Conservation (phyloP, 208 protist genomes). For the Chromosphaera perkinsii region DNA sequence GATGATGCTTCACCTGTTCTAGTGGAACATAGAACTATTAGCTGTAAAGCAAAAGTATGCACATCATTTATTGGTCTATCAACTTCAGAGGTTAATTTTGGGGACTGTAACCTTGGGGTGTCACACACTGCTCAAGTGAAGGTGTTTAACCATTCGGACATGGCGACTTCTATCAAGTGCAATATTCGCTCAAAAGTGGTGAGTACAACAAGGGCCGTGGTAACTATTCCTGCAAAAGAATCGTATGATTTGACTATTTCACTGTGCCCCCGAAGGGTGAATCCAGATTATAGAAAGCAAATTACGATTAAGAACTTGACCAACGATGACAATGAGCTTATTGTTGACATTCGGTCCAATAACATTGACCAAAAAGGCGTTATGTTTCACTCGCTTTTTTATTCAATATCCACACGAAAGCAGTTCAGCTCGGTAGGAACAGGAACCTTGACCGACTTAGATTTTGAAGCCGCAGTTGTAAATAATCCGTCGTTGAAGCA, state of each 20-base stretch:
- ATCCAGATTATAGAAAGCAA: constrained; percentile 51
- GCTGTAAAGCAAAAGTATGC: background rate
- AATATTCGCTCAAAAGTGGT: constrained; percentile 44
- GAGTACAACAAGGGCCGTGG: constrained; percentile 7
- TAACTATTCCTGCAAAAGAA: constrained; percentile 33
- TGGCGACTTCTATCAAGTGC: constrained; percentile 34
- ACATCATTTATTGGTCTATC: background rate
- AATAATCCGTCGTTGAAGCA: no score
- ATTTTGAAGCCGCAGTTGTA: no score
- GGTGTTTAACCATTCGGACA: constrained; percentile 44
- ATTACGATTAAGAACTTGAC: constrained; percentile 48
- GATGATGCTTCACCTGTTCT: background rate
- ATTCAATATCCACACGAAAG: no score
- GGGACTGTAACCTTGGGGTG: background rate
- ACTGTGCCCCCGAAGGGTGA: constrained; percentile 48
- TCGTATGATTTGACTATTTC: constrained; percentile 33
- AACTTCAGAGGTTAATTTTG: background rate
- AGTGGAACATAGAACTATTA: background rate
- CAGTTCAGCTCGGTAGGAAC: no score
- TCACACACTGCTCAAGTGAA: constrained; percentile 2
- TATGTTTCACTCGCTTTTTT: background rate
- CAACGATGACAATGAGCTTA: constrained; percentile 40
- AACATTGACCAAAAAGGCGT: background rate
- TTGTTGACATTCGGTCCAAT: constrained; percentile 44
- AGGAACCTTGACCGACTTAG: no score